Evolutionary conservation across 352 stramenopile genomes (phyloP).

Genomic region (Phytophthora tentaculata): DNA sequence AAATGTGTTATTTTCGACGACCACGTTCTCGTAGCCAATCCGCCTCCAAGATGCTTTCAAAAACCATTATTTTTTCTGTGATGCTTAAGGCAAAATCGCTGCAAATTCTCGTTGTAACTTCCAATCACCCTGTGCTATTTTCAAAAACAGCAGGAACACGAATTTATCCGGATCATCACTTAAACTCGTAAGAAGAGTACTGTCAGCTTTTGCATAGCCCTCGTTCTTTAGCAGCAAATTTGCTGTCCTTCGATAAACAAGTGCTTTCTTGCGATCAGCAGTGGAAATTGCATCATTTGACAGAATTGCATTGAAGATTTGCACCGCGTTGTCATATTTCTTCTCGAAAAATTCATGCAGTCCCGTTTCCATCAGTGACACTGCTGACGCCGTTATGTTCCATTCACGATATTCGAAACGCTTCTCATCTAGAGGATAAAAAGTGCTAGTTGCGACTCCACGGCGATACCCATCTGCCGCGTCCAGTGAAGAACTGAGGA

Average conservation of each 20-base stretch:
- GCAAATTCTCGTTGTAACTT: too few relatives aligned
- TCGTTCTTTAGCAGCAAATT: slow-evolving; percentile 12
- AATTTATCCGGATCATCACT: too few relatives aligned
- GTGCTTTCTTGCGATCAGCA: background rate
- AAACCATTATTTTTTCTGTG: too few relatives aligned
- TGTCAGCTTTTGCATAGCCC: background rate
- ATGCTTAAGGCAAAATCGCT: too few relatives aligned
- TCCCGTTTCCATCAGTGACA: slow-evolving; percentile 9
- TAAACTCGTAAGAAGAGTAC: background rate
- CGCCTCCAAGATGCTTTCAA: too few relatives aligned
- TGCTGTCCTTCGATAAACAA: slow-evolving; percentile 10
- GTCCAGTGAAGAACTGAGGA: slow-evolving; percentile 2
- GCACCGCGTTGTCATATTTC: slow-evolving; percentile 5
- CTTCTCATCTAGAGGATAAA: slow-evolving; percentile 6
- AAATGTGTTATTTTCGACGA: too few relatives aligned
- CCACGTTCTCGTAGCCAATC: too few relatives aligned
- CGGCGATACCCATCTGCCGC: background rate
- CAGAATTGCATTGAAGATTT: background rate
- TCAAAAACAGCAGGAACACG: too few relatives aligned
- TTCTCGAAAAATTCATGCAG: slow-evolving; percentile 3
- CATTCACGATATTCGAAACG: slow-evolving; percentile 5
- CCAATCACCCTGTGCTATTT: too few relatives aligned
- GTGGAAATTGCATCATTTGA: background rate
- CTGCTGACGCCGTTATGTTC: background rate
- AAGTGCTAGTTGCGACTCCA: background rate